These are phyloP conservation scores for Kwoniella sp. DNA, from an alignment of 768 basidiomycete species.

Conservation along the genomic window DNA sequence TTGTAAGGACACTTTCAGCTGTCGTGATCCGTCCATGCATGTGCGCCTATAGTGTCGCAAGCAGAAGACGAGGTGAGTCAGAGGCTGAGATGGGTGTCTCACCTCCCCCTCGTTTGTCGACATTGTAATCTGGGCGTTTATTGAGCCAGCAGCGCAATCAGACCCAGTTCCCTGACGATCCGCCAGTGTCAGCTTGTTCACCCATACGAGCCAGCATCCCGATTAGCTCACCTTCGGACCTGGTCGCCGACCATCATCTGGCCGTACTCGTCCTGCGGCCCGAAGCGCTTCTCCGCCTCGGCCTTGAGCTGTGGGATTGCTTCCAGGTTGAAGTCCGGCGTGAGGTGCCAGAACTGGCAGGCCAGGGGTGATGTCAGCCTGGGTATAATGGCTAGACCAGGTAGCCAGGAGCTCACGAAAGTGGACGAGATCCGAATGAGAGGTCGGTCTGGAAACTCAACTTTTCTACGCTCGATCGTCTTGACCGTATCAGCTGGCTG, in stretches of 20 bases:
- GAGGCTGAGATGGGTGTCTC: no score
- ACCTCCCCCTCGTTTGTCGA: no score
- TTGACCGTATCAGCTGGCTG: constrained; percentile 2
- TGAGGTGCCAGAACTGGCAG: constrained; percentile 78
- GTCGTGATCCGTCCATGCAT: no score
- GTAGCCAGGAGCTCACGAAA: no score
- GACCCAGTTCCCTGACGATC: constrained; percentile 38
- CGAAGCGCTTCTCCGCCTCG: constrained; percentile 55
- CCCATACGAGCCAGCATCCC: neutral
- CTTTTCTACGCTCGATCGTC: constrained; percentile 59
- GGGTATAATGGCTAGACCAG: neutral
- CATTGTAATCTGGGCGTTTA: no score
- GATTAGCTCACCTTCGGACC: constrained; percentile 56
- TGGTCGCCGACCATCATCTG: constrained; percentile 85
- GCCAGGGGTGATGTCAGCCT: neutral
- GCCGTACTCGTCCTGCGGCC: constrained; percentile 56
- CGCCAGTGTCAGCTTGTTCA: neutral
- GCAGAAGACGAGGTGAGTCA: no score
- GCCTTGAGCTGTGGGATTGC: constrained; percentile 60
- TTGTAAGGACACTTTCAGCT: no score
- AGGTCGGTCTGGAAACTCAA: constrained; percentile 67
- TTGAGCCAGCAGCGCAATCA: constrained; percentile 43
- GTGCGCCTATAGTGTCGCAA: no score
- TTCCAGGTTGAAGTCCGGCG: constrained; percentile 72
- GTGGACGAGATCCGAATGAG: constrained; percentile 93